These are phyloP conservation scores for Limnomonas spitsbergensis DNA, from an alignment of 139 green algal genomes.

Conservation along the genomic window DNA sequence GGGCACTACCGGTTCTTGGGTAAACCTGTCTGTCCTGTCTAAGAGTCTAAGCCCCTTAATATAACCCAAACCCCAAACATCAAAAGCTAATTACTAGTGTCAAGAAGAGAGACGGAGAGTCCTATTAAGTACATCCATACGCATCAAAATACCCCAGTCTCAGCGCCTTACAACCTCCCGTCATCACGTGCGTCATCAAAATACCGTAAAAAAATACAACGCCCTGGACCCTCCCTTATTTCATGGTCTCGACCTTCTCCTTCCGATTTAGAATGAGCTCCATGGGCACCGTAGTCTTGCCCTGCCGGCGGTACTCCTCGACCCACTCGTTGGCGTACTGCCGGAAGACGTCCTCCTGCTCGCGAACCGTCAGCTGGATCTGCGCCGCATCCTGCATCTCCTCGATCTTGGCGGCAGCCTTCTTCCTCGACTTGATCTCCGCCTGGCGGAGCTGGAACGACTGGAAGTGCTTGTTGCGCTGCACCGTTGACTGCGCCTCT, in stretches of 20 bases:
- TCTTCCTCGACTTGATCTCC: constrained; percentile 36
- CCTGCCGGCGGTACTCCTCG: constrained; percentile 51
- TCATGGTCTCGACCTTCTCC: constrained; percentile 14
- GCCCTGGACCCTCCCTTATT: too few species aligned
- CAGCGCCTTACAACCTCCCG: too few species aligned
- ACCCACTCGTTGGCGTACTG: constrained; percentile 57
- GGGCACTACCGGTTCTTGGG: too few species aligned
- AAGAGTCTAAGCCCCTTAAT: too few species aligned
- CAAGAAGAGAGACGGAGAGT: too few species aligned
- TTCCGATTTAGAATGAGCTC: constrained; percentile 43
- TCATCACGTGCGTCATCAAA: too few species aligned
- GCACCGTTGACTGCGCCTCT: neutral
- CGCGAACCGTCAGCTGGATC: constrained; percentile 26
- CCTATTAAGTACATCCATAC: too few species aligned
- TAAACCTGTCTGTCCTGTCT: too few species aligned
- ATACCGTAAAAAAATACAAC: too few species aligned
- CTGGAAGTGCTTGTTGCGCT: constrained; percentile 25
- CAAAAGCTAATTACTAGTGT: too few species aligned
- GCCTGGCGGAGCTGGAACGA: constrained; percentile 54
- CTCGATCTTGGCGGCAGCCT: constrained; percentile 46
- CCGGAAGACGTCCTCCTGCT: constrained; percentile 46
- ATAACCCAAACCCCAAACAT: too few species aligned
- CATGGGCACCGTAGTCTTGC: constrained; percentile 56
- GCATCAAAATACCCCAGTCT: too few species aligned
- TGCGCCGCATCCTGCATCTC: constrained; percentile 54